Percentiles rank a stretch among this genome's conserved stretches.
Evolutionary conservation across 495 filamentous ascomycete genomes (phyloP).

Genomic region (Parathielavia appendiculata): DNA sequence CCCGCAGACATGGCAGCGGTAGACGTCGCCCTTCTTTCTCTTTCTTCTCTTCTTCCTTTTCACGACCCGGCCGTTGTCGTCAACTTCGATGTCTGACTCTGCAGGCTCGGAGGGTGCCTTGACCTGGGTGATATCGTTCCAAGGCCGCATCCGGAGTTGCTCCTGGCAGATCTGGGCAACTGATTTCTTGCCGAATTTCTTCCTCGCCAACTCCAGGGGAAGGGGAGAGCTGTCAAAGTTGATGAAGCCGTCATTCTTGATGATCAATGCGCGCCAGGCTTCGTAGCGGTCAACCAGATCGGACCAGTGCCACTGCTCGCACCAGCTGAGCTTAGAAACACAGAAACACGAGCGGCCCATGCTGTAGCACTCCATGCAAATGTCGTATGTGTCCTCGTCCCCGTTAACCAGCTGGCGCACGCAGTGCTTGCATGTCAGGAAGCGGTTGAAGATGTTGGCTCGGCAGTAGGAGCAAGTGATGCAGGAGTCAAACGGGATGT

Average conservation of each 20-base stretch:
- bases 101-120: slow-evolving; percentile 24
- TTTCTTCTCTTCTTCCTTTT: slow-evolving; percentile 43
- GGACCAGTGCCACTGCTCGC: slow-evolving; percentile 85
- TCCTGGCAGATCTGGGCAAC: slow-evolving; percentile 87
- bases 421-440: slow-evolving; percentile 81
- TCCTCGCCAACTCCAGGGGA: slow-evolving; percentile 58
- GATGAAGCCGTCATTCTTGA: slow-evolving; percentile 57
- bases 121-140: slow-evolving; percentile 49
- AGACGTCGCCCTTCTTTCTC: slow-evolving; percentile 43
- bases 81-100: slow-evolving; percentile 40
- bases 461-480: slow-evolving; percentile 94
- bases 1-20: slow-evolving; percentile 74
- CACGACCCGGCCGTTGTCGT: slow-evolving; percentile 47
- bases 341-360: slow-evolving; percentile 91
- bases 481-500: slow-evolving; percentile 72
- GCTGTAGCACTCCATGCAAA: slow-evolving; percentile 94
- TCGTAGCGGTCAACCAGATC: slow-evolving; percentile 75
- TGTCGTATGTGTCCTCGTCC: slow-evolving; percentile 76
- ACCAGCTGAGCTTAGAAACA: slow-evolving; percentile 78
- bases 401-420: slow-evolving; percentile 52
- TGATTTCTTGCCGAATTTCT: slow-evolving; percentile 61
- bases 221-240: slow-evolving; percentile 56
- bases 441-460: slow-evolving; percentile 95
- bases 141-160: slow-evolving; percentile 68
- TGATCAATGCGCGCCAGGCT: slow-evolving; percentile 69